These are phyloP conservation scores for Globisporangium solare DNA, from an alignment of 352 stramenopile species.

Conservation along the genomic window DNA sequence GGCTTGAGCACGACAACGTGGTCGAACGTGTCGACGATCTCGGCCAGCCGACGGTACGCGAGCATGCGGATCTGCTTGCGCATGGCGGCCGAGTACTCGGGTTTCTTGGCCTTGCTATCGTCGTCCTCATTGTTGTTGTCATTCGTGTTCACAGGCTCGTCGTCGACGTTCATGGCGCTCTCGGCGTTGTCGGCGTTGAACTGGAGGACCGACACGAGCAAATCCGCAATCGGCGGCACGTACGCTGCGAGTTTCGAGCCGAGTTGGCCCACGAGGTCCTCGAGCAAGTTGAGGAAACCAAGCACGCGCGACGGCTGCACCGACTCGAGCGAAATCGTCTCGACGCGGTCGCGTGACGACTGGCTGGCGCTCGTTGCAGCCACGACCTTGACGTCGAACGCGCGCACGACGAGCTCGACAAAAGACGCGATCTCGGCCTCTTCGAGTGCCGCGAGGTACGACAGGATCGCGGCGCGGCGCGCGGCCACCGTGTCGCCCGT, in stretches of 20 bases:
- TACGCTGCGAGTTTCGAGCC: slow-evolving; percentile 81
- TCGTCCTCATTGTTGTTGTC: slow-evolving; percentile 17
- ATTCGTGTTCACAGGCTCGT: slow-evolving; percentile 19
- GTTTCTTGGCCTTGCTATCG: slow-evolving; percentile 11
- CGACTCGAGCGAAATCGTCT: slow-evolving; percentile 28
- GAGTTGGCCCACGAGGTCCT: slow-evolving; percentile 85
- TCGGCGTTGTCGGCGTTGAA: slow-evolving; percentile 31
- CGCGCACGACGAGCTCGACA: slow-evolving; percentile 84
- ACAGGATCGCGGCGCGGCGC: slow-evolving; percentile 85
- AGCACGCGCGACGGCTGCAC: slow-evolving; percentile 77
- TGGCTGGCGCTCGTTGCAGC: slow-evolving; percentile 1
- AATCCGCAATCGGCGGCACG: slow-evolving; percentile 65
- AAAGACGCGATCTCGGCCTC: slow-evolving; percentile 77
- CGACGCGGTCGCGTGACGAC: not conserved
- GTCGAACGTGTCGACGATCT: slow-evolving; percentile 81
- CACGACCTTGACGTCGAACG: slow-evolving; percentile 70
- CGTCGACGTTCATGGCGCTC: slow-evolving; percentile 19
- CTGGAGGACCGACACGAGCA: slow-evolving; percentile 72
- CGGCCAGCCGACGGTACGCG: slow-evolving; percentile 61
- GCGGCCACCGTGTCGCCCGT: slow-evolving; percentile 79
- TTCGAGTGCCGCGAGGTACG: slow-evolving; percentile 83
- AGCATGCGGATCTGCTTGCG: slow-evolving; percentile 82
- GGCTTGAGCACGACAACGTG: slow-evolving; percentile 52
- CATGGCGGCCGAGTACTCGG: slow-evolving; percentile 40
- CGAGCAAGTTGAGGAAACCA: slow-evolving; percentile 88